Evolutionary conservation across 257 asterid genomes (phyloP), one percentile per base, ranked within the genome.

Genomic region (Nicotiana otophora): DNA sequence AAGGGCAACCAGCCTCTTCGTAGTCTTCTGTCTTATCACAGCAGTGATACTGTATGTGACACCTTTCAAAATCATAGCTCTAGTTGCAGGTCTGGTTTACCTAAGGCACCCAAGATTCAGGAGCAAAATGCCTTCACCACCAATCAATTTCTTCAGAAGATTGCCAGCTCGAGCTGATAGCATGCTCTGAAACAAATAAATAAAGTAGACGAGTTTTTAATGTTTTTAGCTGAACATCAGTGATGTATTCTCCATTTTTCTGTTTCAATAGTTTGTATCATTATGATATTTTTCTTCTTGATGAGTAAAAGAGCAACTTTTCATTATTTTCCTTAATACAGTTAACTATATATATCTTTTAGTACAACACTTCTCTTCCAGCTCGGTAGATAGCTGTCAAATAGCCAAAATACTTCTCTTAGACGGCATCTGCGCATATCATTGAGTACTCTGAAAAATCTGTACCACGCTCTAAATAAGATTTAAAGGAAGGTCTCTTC

Each of bases 91-190:
- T 10, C 67, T 88, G 26, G 84, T 81, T 74, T 76, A 64, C 33
- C 70, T 88, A 36, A 85, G 91, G 62, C 91, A 85, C 81, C 91
- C 91, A 23, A 81, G 85, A 67, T 86, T 86, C 90, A 83, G 90
- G 60, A 87, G 86, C 88, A 87, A 84, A 82, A 81, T 88, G 85
- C 91, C 90, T 31, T 88, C 90, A 12, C 78, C 62, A 17, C 88
- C 82, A n/a, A 76, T 84, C 87, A 88, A 85, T 84, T 88, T 86
- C 88, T 86, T 88, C 85, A 74, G 85, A 33, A 86, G 91, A 82
- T 64, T 86, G 84, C 90, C 91, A n/a, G 83, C 91, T 26, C 82
- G 86, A 70, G 89, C 90, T 5, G 90, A 88, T 82, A 83, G 86
- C 84, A 82, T 87, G 90, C 86, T 88, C 20, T 88, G 61, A 79